Base-by-base conservation (phyloP, 2,329 filamentous ascomycete genomes). In the Beauveria australis region DNA sequence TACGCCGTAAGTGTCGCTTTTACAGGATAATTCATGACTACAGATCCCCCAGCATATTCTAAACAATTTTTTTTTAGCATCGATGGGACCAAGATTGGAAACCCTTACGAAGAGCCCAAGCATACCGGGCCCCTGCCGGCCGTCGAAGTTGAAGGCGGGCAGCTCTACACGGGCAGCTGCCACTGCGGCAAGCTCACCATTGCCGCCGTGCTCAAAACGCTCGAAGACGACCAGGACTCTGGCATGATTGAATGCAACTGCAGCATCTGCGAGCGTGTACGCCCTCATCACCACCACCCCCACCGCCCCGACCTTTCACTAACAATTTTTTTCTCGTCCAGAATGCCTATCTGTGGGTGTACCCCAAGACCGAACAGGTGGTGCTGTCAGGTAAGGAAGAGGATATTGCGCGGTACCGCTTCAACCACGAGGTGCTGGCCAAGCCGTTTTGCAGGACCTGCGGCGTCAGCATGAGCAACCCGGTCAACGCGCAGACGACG, bases 391-490 rank as follows among this genome's bases (percentile, higher is more conserved):
- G 66, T 61, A 66, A 61, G 24, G 65, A 70, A 5, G 74, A 76
- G 28, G 73, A 78, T 62, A 69, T 80, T 5, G 65, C 64, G 3
- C 63, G 63, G 3, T 81, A 81, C 67, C 10, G 56, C 8, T 79
- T 79, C 63, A 67, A 62, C 24, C 58, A 59, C 26, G 63, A 64
- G 2, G 19, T 74, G 3, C 65, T 71, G 47, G 63, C 60, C 62
- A 81, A 81, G 72, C 67, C 67, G 1, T 82, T 82, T 63, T 83
- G 80, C 72, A 75, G 73, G 64, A 73, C 59, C 12, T 83, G 80
- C 64, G 79, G 78, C 61, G 73, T 81, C 22, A 65, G 68, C n/a
- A 24, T 82, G 46, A 70, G 68, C 49, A 77, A 76, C 62, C 61
- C 68, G 10, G 28, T 58, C 3, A 65, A 63, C 10, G 47, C 68